A percentile compares a stretch with the other conserved stretches of the same genome.
Conservation (phyloP, 495 filamentous ascomycete species). For the Cudoniella acicularis region DNA sequence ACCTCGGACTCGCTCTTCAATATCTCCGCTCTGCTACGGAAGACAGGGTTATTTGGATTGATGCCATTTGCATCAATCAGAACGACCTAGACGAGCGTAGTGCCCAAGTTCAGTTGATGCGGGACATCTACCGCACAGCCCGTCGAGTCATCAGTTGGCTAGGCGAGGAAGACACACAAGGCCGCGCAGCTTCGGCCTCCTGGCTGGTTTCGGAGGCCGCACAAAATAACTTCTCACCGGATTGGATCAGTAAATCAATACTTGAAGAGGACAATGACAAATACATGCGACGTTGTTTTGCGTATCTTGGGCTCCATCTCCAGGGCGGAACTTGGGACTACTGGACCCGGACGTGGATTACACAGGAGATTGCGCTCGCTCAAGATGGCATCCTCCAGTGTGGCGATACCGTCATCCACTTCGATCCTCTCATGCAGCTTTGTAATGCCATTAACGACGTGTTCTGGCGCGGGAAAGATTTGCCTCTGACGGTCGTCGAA, state of each 20-base stretch:
- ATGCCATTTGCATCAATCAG: conserved; percentile 15
- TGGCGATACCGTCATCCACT: not conserved
- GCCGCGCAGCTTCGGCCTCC: not conserved
- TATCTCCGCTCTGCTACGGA: not conserved
- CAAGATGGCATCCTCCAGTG: not conserved
- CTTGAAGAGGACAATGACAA: not conserved
- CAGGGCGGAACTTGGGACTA: not conserved
- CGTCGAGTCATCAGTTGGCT: not conserved
- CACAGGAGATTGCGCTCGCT: conserved; percentile 1
- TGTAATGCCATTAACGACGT: not conserved
- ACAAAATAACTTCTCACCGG: not conserved
- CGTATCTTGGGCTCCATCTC: not conserved
- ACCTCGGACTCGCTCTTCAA: not conserved
- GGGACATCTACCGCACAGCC: not conserved
- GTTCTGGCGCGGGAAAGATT: not conserved
- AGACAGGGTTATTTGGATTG: not conserved
- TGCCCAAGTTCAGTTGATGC: conserved; percentile 7
- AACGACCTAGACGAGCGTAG: not conserved
- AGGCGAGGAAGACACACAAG: too few species aligned
- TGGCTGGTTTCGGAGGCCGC: not conserved
- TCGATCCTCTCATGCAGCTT: not conserved
- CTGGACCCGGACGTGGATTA: conserved; percentile 1
- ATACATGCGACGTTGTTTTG: not conserved
- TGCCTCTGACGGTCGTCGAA: not conserved
- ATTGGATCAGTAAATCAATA: not conserved